Base-by-base conservation (phyloP, 2,329 filamentous ascomycete species). In the Curvularia sp. region DNA sequence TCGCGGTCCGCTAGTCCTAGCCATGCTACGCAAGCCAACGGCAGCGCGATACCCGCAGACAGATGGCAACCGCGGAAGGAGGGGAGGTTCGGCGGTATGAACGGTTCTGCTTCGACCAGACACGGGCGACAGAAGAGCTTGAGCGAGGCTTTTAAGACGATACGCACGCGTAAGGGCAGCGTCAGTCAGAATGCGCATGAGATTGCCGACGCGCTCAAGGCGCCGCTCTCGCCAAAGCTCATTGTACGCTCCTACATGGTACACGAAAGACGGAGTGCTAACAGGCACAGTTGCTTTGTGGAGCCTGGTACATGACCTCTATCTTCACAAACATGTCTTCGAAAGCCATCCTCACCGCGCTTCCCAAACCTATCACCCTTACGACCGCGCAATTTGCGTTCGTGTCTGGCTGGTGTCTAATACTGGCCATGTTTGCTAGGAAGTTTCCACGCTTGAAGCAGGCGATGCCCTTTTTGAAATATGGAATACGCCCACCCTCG, bases 261-360 rank as follows among this genome's bases (percentile, higher is more conserved):
- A 7, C 24, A 31, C 42, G 20, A 13, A 28, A 43, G 73, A 55
- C 43, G 56, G 28, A 60, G 49, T 67, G 66, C 72, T 75, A 63
- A 75, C 55, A 5, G 24, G 42, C 31, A 48, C 78, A 97, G 94
- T 79, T 85, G 50, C 88, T 97, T 49, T 98, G 94, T 79, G 81
- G 93, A 57, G 80, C 94, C 73, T 98, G 95, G 95, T 99, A 98
- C 82, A 86, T 91, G 76, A 96, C 93, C 24, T 98, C 94, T 43
- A 95, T 96, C 62, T 82, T 98, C 68, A 97, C 95, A 62, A 99
- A 98, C 76, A 97, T 95, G 2, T 98, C 95, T 24, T 97, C 95
- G 52, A 99, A 99, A 80, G 91, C 94, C 18, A 99, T 99, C 72
- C 84, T 98, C 61, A 97, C 92, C 67, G 91, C 92, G 43, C 92